Conservation (phyloP, 2,329 filamentous ascomycete genomes). For the Ophiostoma ulmi region DNA sequence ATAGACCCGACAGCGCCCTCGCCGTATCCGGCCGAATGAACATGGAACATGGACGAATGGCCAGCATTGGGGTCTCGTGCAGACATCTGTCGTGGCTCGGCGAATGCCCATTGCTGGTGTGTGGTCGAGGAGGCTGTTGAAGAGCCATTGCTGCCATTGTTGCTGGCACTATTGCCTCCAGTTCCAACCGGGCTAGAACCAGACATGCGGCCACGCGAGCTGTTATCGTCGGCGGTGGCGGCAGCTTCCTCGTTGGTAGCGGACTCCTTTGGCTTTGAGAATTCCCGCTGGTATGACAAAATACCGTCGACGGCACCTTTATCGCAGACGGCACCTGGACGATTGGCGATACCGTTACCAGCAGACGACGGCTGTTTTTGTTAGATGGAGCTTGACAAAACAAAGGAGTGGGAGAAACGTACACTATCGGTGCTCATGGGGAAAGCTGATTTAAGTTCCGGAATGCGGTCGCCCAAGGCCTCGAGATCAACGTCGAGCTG, state of each 20-base stretch:
- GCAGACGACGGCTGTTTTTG: constrained; percentile 26
- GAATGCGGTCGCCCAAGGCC: constrained; percentile 59
- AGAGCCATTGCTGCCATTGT: neutral
- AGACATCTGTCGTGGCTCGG: constrained; percentile 38
- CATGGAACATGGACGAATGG: constrained; percentile 25
- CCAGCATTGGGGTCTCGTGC: constrained; percentile 29
- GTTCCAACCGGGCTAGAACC: constrained; percentile 20
- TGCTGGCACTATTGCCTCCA: neutral
- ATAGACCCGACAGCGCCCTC: constrained; percentile 19
- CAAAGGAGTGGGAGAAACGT: constrained; percentile 33
- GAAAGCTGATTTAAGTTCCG: constrained; percentile 51
- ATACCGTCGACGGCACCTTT: constrained; percentile 37
- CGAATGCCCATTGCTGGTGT: constrained; percentile 36
- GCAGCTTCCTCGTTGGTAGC: constrained; percentile 11
- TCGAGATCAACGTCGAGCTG: constrained; percentile 91
- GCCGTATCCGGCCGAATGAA: constrained; percentile 24
- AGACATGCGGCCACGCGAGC: constrained; percentile 11
- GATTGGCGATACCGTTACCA: neutral
- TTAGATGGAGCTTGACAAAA: neutral
- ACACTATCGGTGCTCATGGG: constrained; percentile 50
- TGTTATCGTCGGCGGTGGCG: constrained; percentile 16
- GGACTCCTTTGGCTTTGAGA: constrained; percentile 21
- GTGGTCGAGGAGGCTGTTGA: constrained; percentile 13
- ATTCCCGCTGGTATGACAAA: constrained; percentile 36
- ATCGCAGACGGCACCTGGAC: constrained; percentile 26